A percentile compares a stretch with the other conserved stretches of the same genome.
Evolutionary conservation across 108 stramenopile species (phyloP).

Genomic region (Discostella stelligeroides): DNA sequence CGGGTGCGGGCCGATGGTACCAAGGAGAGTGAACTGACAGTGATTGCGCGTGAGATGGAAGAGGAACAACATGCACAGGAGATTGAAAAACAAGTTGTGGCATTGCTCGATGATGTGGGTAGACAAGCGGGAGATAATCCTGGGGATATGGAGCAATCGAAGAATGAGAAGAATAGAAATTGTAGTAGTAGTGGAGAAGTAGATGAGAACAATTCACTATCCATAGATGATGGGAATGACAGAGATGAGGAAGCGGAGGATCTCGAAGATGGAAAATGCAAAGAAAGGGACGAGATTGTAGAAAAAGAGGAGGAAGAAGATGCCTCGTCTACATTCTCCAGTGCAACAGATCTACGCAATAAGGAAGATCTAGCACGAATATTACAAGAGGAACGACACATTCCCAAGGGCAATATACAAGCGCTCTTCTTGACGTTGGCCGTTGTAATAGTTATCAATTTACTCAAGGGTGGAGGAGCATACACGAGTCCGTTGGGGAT

Average conservation of each 20-base stretch:
- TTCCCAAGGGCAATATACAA: conserved; percentile 73
- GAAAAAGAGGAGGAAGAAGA: conserved; percentile 13
- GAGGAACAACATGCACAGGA: conserved; percentile 45
- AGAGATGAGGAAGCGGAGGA: neutral
- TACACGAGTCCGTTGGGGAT: conserved; percentile 91
- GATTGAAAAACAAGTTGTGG: conserved; percentile 20
- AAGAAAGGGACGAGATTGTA: neutral
- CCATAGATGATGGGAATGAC: conserved; percentile 5
- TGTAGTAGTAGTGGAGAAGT: neutral
- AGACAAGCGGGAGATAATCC: conserved; percentile 20
- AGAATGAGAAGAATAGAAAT: neutral
- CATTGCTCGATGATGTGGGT: conserved; percentile 32
- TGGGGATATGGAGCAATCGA: neutral
- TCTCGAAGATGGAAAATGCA: neutral
- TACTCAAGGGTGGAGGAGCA: conserved; percentile 94
- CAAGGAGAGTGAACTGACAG: conserved; percentile 48
- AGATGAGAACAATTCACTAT: neutral
- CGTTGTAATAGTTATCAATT: conserved; percentile 88
- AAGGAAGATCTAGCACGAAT: conserved; percentile 55
- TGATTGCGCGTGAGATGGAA: conserved; percentile 44
- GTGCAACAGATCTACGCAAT: conserved; percentile 36
- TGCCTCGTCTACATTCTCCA: conserved; percentile 30
- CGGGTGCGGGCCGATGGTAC: conserved; percentile 27
- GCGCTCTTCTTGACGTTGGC: conserved; percentile 71
- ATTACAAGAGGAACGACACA: conserved; percentile 73